Conservation (phyloP, 148 eudicot genomes). For the Rhododendron williamsianum region DNA sequence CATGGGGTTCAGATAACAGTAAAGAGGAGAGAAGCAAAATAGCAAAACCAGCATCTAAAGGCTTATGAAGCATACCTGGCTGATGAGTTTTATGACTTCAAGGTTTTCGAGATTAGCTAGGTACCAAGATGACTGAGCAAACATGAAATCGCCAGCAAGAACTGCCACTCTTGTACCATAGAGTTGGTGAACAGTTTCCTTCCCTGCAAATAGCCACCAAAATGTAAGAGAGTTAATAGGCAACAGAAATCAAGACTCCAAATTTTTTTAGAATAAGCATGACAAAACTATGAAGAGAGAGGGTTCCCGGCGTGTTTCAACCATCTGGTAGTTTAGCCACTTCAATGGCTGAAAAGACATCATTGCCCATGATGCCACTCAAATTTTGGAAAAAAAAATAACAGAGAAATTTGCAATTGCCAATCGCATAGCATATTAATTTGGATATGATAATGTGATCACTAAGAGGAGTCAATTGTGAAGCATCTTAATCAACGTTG, state of each 20-base stretch:
- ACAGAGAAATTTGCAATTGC: neutral
- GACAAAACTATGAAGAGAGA: neutral
- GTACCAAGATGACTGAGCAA: conserved; percentile 97
- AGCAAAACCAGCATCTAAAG: neutral
- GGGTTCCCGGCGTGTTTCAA: neutral
- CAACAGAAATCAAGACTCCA: neutral
- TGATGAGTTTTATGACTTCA: conserved; percentile 91
- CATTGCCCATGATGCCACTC: neutral
- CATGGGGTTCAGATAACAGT: neutral
- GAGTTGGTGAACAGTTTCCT: conserved; percentile 77
- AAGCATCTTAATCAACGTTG: neutral
- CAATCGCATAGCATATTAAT: neutral
- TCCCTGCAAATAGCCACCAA: conserved; percentile 39
- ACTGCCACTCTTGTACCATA: conserved; percentile 95
- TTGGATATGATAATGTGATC: neutral
- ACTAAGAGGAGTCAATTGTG: neutral
- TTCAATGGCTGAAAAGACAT: neutral
- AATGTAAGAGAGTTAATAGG: neutral
- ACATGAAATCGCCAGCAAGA: conserved; percentile 95
- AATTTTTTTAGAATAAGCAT: neutral
- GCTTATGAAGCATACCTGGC: conserved; percentile 52
- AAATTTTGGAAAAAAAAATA: neutral
- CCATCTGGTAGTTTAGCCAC: neutral
- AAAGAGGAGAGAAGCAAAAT: neutral
- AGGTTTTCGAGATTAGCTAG: conserved; percentile 92